Conservation (phyloP, 2,329 filamentous ascomycete species). For the Chaetothyriales sp. region DNA sequence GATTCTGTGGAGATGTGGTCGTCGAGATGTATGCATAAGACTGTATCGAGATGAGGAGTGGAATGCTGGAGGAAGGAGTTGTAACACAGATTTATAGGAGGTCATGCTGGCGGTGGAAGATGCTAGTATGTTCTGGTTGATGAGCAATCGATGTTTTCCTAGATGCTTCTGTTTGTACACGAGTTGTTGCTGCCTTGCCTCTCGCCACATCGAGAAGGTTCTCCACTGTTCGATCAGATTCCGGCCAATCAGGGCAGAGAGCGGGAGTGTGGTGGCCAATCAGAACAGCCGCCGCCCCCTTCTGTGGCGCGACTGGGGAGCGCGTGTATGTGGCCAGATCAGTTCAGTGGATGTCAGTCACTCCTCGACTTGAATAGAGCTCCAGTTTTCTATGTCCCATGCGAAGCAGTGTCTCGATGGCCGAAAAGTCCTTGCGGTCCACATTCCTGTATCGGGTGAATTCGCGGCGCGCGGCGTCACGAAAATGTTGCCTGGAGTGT, state of each 20-base stretch:
- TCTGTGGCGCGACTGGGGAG: background rate
- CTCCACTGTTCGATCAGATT: slow-evolving; percentile 9
- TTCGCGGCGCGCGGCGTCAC: slow-evolving; percentile 43
- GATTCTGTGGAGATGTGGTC: slow-evolving; percentile 9
- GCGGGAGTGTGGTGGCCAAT: background rate
- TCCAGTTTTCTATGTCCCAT: slow-evolving; percentile 74
- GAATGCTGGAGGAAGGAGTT: background rate
- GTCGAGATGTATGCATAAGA: slow-evolving; percentile 19
- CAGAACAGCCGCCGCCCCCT: background rate
- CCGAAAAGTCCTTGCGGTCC: slow-evolving; percentile 71
- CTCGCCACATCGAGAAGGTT: slow-evolving; percentile 7
- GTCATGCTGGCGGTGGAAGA: slow-evolving; percentile 10
- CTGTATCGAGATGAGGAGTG: slow-evolving; percentile 13
- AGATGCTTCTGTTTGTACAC: slow-evolving; percentile 8
- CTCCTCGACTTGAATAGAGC: slow-evolving; percentile 63
- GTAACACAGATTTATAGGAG: slow-evolving; percentile 12
- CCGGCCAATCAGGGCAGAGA: slow-evolving; percentile 2
- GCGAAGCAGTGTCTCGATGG: slow-evolving; percentile 72
- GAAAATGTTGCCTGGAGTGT: slow-evolving; percentile 6
- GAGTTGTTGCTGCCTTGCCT: background rate
- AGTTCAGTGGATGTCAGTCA: slow-evolving; percentile 52
- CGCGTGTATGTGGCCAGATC: background rate
- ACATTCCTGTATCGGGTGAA: slow-evolving; percentile 60
- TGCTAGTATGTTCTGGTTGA: slow-evolving; percentile 5
- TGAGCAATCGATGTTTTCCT: slow-evolving; percentile 12